Evolutionary conservation across 2,329 filamentous ascomycete species (phyloP).

Genomic region (Talaromyces sp.): DNA sequence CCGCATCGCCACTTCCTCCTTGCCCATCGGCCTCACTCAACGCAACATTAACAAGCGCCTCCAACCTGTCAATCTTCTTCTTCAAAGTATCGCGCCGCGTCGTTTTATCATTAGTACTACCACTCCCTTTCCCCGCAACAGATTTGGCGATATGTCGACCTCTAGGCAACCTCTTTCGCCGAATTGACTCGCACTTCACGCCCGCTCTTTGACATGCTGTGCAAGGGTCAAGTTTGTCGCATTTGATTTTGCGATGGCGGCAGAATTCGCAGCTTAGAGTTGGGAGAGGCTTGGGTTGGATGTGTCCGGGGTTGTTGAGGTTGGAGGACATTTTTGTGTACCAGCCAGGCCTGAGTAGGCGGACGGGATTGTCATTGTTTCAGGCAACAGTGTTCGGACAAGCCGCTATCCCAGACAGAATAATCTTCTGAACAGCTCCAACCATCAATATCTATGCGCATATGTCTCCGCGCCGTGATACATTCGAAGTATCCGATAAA

Average conservation of each 20-base stretch:
- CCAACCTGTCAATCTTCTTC: conserved; percentile 20
- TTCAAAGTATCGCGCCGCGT: conserved; percentile 11
- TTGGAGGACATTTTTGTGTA: not conserved
- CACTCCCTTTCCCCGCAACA: not conserved
- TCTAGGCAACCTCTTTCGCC: conserved; percentile 21
- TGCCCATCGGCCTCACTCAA: not conserved
- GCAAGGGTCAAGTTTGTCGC: conserved; percentile 23
- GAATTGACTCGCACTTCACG: conserved; percentile 19
- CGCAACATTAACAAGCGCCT: conserved; percentile 18
- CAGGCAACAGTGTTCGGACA: not conserved
- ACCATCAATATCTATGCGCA: not conserved
- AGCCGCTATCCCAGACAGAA: not conserved
- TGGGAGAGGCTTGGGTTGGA: not conserved
- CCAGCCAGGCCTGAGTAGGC: not conserved
- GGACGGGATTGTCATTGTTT: not conserved
- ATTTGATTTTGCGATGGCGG: conserved; percentile 21
- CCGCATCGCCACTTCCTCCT: not conserved
- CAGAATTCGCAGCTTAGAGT: conserved; percentile 22
- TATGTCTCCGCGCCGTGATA: not conserved
- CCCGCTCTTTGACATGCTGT: conserved; percentile 21
- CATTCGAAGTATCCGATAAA: not conserved
- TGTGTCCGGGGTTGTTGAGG: not conserved
- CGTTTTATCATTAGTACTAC: not conserved
- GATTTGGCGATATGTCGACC: conserved; percentile 19
- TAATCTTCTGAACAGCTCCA: not conserved